These are phyloP conservation scores for Neurospora sp. DNA, from an alignment of 495 filamentous ascomycete genomes.

Conservation along the genomic window DNA sequence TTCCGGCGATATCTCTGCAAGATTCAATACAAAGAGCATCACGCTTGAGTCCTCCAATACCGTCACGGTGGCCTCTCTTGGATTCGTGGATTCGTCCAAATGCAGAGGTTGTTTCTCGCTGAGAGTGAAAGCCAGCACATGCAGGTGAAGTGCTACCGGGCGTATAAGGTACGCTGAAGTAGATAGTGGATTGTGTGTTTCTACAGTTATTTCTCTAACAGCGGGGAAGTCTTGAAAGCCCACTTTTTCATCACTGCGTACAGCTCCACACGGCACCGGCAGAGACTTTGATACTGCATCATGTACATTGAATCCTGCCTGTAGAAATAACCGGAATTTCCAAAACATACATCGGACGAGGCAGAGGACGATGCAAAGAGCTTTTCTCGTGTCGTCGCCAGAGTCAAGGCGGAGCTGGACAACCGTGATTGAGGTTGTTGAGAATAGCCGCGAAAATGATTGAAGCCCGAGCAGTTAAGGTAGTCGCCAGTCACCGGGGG, in stretches of 20 bases:
- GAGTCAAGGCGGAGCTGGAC: slow-evolving; percentile 8
- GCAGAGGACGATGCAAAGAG: neutral
- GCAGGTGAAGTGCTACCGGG: neutral
- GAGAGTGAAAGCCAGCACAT: neutral
- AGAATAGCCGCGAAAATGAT: slow-evolving; percentile 1
- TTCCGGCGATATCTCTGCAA: neutral
- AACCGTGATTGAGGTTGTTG: slow-evolving; percentile 9
- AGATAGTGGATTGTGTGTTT: neutral
- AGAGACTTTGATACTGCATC: neutral
- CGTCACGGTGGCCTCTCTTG: neutral
- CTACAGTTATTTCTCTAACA: neutral
- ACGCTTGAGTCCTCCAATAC: neutral
- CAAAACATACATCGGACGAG: neutral
- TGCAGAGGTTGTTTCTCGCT: neutral
- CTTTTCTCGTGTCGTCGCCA: neutral
- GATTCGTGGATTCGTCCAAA: neutral
- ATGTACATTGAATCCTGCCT: neutral
- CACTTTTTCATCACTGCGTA: neutral
- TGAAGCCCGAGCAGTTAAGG: neutral
- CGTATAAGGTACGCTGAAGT: neutral
- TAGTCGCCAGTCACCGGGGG: neutral
- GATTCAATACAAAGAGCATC: neutral
- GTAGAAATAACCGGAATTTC: neutral
- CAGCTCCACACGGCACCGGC: neutral
- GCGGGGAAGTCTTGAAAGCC: neutral